phyloP scores from a whole-genome alignment of 164 flowering plant genomes.

The Magnolia kwangsiensis region DNA sequence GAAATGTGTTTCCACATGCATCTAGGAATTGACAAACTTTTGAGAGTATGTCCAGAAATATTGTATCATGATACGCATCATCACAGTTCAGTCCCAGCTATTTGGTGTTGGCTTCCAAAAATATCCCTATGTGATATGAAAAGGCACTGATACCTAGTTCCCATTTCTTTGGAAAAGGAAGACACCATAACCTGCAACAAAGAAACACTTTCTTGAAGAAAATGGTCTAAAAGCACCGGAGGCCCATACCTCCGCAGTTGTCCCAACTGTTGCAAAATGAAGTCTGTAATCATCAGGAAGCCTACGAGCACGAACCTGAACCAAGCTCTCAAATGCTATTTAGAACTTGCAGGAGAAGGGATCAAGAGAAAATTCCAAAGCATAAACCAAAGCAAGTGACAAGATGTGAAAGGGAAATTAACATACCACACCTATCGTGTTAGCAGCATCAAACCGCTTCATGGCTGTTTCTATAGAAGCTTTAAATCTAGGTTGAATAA shows the following conservation, averaged over 20 bases:
- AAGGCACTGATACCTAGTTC: too few relatives aligned
- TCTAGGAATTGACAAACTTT: background rate
- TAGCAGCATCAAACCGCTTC: constrained; percentile 58
- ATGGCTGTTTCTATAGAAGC: constrained; percentile 71
- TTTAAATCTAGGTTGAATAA: constrained; percentile 55
- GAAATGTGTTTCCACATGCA: background rate
- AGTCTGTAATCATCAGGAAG: constrained; percentile 32
- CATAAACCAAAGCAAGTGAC: constrained; percentile 1
- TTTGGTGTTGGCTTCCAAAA: too few relatives aligned
- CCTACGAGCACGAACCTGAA: constrained; percentile 57
- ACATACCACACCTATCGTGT: constrained; percentile 89
- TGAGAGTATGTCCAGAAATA: background rate
- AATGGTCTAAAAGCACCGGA: background rate
- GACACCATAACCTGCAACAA: background rate
- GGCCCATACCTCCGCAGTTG: constrained; percentile 83
- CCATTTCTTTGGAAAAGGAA: background rate
- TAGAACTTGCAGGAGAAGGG: background rate
- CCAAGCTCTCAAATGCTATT: constrained; percentile 5
- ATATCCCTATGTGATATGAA: too few relatives aligned
- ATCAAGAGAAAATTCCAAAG: background rate
- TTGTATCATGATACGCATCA: too few relatives aligned
- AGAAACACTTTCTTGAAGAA: background rate
- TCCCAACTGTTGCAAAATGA: constrained; percentile 56
- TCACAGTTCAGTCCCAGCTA: too few relatives aligned
- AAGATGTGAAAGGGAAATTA: constrained; percentile 7